Conservation (phyloP, 2,329 filamentous ascomycete species). For the Cadophora sp. region DNA sequence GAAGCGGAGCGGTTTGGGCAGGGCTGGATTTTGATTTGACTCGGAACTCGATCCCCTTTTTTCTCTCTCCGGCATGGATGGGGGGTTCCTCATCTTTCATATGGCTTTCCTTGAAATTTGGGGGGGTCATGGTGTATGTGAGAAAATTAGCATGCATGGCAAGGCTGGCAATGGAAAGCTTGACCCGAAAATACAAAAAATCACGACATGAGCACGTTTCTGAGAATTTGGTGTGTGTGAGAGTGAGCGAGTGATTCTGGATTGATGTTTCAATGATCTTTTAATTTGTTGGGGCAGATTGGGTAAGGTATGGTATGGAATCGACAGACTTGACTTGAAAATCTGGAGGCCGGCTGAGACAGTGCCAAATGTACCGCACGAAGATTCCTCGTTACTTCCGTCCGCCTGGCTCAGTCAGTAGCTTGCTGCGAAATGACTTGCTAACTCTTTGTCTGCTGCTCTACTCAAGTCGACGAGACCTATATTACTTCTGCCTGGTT, state of each 20-base stretch:
- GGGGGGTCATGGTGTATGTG: conserved; percentile 42
- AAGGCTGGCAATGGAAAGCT: conserved; percentile 37
- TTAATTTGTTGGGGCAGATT: no score
- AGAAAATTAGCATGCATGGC: conserved; percentile 46
- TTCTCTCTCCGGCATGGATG: conserved; percentile 34
- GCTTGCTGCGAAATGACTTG: no score
- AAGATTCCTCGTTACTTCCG: no score
- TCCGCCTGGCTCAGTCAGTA: no score
- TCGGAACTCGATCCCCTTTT: conserved; percentile 21
- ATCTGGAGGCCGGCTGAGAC: no score
- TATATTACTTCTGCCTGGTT: no score
- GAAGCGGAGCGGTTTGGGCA: no score
- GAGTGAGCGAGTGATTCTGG: conserved; percentile 7
- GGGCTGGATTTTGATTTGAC: conserved; percentile 32
- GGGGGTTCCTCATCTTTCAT: conserved; percentile 33
- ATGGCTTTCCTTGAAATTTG: conserved; percentile 32
- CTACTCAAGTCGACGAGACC: no score
- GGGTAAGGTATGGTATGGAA: no score
- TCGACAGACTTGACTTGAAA: no score
- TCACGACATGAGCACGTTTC: conserved; percentile 44
- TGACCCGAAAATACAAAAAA: conserved; percentile 39
- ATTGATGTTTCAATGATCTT: not conserved
- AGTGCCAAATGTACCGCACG: no score
- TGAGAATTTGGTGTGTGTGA: not conserved
- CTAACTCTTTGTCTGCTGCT: no score